Conservation (phyloP, 805 yeast genomes). For the Ogataea sp. region DNA sequence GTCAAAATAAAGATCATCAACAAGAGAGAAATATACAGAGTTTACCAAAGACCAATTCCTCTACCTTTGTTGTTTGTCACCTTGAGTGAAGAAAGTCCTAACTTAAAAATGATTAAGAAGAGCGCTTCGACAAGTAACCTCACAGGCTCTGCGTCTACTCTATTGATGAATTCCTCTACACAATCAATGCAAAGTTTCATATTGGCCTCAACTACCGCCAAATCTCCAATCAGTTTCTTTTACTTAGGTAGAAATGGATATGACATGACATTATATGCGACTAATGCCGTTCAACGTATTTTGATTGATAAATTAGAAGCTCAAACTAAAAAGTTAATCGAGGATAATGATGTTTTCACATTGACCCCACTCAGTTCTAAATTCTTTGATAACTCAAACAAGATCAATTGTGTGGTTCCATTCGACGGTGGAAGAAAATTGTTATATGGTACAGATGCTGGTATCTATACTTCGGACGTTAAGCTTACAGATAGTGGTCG, state of each 20-base stretch:
- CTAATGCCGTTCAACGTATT: slow-evolving; percentile 64
- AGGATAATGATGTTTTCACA: slow-evolving; percentile 72
- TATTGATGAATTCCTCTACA: slow-evolving; percentile 16
- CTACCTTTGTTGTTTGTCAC: slow-evolving; percentile 67
- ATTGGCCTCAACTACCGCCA: slow-evolving; percentile 20
- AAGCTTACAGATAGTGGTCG: slow-evolving; percentile 43
- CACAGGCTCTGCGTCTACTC: slow-evolving; percentile 22
- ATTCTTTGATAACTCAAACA: slow-evolving; percentile 64
- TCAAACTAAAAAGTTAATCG: slow-evolving; percentile 70
- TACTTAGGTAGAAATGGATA: slow-evolving; percentile 49
- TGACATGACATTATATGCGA: slow-evolving; percentile 44
- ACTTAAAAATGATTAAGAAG: slow-evolving; percentile 37
- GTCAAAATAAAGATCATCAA: slow-evolving; percentile 81
- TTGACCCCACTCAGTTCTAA: slow-evolving; percentile 66
- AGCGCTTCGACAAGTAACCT: slow-evolving; percentile 28
- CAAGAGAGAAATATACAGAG: slow-evolving; percentile 86
- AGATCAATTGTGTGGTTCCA: slow-evolving; percentile 87
- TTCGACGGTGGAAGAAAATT: slow-evolving; percentile 91
- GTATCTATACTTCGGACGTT: slow-evolving; percentile 77
- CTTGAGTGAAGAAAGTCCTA: slow-evolving; percentile 72
- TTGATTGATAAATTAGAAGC: slow-evolving; percentile 70
- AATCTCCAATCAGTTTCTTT: slow-evolving; percentile 42
- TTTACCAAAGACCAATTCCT: slow-evolving; percentile 83
- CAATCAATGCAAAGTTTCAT: slow-evolving; percentile 9
- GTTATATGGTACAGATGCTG: slow-evolving; percentile 86